A percentile compares a stretch with the other conserved stretches of the same genome.
Conservation (phyloP, 352 stramenopile species). For the Globisporangium orthogonon region DNA sequence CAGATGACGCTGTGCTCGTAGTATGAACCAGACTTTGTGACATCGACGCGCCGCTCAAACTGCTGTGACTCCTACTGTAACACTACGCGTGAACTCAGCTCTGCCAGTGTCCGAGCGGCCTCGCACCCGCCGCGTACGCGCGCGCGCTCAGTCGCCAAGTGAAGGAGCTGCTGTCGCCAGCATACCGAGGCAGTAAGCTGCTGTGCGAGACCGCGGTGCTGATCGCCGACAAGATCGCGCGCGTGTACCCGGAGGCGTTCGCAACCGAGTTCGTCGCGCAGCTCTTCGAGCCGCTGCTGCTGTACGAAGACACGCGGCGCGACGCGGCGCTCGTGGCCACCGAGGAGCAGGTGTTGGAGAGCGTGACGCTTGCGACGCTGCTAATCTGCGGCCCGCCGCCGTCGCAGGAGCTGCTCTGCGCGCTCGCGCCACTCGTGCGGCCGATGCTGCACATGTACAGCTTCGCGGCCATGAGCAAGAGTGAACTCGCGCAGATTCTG, state of each 20-base stretch:
- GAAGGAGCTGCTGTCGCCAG: slow-evolving; percentile 33
- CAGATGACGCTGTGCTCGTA: neutral
- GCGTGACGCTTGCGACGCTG: slow-evolving; percentile 41
- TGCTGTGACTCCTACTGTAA: too few relatives aligned
- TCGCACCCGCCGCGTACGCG: slow-evolving; percentile 37
- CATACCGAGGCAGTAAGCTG: slow-evolving; percentile 59
- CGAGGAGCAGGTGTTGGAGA: slow-evolving; percentile 48
- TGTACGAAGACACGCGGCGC: slow-evolving; percentile 36
- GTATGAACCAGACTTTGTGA: neutral
- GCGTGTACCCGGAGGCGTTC: slow-evolving; percentile 32
- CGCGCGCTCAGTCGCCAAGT: slow-evolving; percentile 48
- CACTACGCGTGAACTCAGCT: slow-evolving; percentile 23
- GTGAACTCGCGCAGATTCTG: slow-evolving; percentile 37
- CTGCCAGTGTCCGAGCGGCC: slow-evolving; percentile 48
- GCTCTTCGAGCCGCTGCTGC: slow-evolving; percentile 56
- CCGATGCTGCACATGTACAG: slow-evolving; percentile 67
- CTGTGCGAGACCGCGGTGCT: slow-evolving; percentile 67
- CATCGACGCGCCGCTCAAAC: too few relatives aligned
- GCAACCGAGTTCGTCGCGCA: slow-evolving; percentile 44
- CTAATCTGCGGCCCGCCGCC: slow-evolving; percentile 66
- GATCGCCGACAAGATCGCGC: slow-evolving; percentile 46
- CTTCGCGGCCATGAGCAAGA: slow-evolving; percentile 66
- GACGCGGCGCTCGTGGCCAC: slow-evolving; percentile 12
- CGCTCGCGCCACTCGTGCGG: slow-evolving; percentile 40
- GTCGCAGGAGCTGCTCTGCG: slow-evolving; percentile 40